Evolutionary conservation across 1,139 yeast species (phyloP).

Genomic region (Suhomyces taliae): DNA sequence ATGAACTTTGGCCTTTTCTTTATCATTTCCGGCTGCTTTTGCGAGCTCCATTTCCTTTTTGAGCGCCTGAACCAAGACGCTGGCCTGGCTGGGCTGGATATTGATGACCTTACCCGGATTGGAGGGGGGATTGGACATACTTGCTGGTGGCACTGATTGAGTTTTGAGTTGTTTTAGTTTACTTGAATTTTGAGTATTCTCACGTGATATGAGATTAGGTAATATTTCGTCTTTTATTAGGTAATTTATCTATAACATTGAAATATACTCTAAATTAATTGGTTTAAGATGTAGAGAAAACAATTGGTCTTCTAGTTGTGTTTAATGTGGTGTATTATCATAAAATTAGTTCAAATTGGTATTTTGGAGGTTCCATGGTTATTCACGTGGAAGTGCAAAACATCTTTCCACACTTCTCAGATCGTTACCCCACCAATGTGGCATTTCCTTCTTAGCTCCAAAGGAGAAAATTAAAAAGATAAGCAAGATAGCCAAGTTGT

Average conservation of each 20-base stretch:
- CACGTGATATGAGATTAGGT: neutral
- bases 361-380: too few relatives aligned
- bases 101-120: slow-evolving; percentile 6
- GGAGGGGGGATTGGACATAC: slow-evolving; percentile 44
- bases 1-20: slow-evolving; percentile 68
- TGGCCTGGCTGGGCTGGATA: slow-evolving; percentile 57
- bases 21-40: slow-evolving; percentile 49
- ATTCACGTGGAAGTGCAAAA: slow-evolving; percentile 21
- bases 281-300: neutral
- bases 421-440: slow-evolving; percentile 53
- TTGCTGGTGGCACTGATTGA: slow-evolving; percentile 1
- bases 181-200: too few relatives aligned
- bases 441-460: slow-evolving; percentile 32
- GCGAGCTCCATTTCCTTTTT: slow-evolving; percentile 66
- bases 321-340: too few relatives aligned
- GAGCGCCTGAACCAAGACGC: slow-evolving; percentile 59
- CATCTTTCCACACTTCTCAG: slow-evolving; percentile 43
- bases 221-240: neutral
- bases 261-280: neutral
- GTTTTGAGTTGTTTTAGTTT: neutral
- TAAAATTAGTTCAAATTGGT: too few relatives aligned
- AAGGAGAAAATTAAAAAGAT: slow-evolving; percentile 39
- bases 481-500: slow-evolving; percentile 39
- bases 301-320: too few relatives aligned
- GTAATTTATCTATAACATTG: neutral